These are phyloP conservation scores for Boehmeria nivea DNA, from an alignment of 306 rosid genomes.

Conservation along the genomic window DNA sequence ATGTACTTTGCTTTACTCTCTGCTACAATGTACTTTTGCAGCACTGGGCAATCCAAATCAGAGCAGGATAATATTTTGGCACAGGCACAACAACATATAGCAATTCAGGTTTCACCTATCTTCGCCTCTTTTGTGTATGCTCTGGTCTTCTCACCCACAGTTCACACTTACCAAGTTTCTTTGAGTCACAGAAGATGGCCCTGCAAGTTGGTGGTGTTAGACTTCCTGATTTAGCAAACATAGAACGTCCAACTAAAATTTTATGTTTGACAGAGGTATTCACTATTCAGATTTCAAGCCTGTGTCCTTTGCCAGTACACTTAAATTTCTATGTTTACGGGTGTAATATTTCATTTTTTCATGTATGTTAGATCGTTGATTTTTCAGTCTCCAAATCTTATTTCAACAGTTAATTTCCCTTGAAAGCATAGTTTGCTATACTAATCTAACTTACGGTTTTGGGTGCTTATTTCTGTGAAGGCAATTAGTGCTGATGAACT, in stretches of 20 bases:
- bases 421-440: conserved; percentile 6
- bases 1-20: too few relatives aligned
- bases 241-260: conserved; percentile 52
- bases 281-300: conserved; percentile 16
- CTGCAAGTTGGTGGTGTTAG: conserved; percentile 52
- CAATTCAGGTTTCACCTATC: conserved; percentile 43
- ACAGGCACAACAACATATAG: conserved; percentile 75
- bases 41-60: conserved; percentile 62
- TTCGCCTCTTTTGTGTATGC: conserved; percentile 10
- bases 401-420: conserved; percentile 3
- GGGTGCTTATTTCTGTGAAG: conserved; percentile 28
- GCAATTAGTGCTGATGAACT: conserved; percentile 58
- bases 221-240: conserved; percentile 29
- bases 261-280: conserved; percentile 65
- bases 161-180: neutral
- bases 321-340: neutral
- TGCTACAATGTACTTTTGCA: conserved; percentile 16
- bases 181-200: conserved; percentile 45
- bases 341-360: conserved; percentile 5
- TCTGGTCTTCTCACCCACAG: conserved; percentile 3
- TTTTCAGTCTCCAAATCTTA: neutral
- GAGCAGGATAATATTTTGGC: conserved; percentile 67
- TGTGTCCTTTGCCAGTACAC: too few relatives aligned
- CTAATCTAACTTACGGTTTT: conserved; percentile 16
- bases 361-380: neutral